These are phyloP conservation scores for Amaranthus tricolor DNA, from an alignment of 179 eudicot species.

Conservation along the genomic window DNA sequence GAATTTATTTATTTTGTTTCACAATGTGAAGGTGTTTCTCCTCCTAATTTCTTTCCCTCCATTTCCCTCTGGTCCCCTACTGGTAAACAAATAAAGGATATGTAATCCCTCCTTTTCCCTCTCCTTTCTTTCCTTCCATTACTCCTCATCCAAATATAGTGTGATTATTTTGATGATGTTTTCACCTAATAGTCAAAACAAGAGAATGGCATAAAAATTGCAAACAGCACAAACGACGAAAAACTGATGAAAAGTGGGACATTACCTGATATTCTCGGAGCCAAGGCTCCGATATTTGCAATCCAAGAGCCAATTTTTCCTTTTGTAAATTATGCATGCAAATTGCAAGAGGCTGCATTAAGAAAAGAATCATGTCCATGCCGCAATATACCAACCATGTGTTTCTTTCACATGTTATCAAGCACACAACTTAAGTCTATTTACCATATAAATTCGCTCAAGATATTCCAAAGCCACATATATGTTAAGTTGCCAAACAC, in stretches of 20 bases:
- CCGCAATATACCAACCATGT: conserved; percentile 5
- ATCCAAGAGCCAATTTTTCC: conserved; percentile 74
- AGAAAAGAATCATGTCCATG: conserved; percentile 10
- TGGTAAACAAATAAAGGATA: no score
- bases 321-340: conserved; percentile 91
- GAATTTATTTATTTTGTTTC: no score
- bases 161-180: neutral
- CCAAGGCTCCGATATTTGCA: conserved; percentile 97
- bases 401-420: neutral
- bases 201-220: neutral
- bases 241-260: neutral
- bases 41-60: no score
- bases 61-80: no score
- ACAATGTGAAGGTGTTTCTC: no score
- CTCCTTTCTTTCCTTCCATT: no score
- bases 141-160: no score
- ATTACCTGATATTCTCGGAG: conserved; percentile 96
- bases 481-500: no score
- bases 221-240: neutral
- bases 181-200: neutral
- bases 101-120: no score
- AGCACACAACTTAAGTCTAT: neutral
- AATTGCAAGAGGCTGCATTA: conserved; percentile 79
- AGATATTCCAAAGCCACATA: neutral
- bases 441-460: neutral